phyloP scores from a whole-genome alignment of 768 basidiomycete genomes.

The Boletellus emodensis region DNA sequence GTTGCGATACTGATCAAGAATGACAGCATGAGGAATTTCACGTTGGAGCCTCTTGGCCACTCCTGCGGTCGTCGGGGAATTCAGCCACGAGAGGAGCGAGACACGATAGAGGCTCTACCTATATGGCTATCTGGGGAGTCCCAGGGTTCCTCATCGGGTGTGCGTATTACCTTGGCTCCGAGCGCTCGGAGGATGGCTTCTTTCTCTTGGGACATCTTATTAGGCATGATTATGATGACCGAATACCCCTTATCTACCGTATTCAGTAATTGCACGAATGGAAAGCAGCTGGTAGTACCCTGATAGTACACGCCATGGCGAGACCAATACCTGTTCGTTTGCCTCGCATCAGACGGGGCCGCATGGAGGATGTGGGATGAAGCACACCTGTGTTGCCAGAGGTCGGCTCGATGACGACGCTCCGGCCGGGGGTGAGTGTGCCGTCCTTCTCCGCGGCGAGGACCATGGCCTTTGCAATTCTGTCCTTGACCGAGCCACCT shows the following conservation, averaged over 20 bases:
- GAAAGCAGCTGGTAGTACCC: conserved; percentile 47
- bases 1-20: conserved; percentile 89
- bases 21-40: conserved; percentile 80
- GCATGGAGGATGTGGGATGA: neutral
- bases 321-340: conserved; percentile 74
- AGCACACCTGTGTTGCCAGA: conserved; percentile 89
- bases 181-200: conserved; percentile 87
- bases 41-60: conserved; percentile 75
- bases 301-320: conserved; percentile 90
- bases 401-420: conserved; percentile 92
- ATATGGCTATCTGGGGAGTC: conserved; percentile 89
- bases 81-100: conserved; percentile 65
- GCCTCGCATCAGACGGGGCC: neutral
- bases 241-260: conserved; percentile 87
- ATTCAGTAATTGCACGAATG: conserved; percentile 54
- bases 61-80: conserved; percentile 84
- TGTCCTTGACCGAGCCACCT: conserved; percentile 94
- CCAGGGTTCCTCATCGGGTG: conserved; percentile 86
- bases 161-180: conserved; percentile 92
- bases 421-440: conserved; percentile 78
- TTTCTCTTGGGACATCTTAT: conserved; percentile 97
- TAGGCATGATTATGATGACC: conserved; percentile 84
- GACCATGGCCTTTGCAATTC: conserved; percentile 96
- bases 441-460: conserved; percentile 90
- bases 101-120: conserved; percentile 54